These are phyloP conservation scores for Viridothelium virens DNA, from an alignment of 495 filamentous ascomycete genomes.

Conservation along the genomic window DNA sequence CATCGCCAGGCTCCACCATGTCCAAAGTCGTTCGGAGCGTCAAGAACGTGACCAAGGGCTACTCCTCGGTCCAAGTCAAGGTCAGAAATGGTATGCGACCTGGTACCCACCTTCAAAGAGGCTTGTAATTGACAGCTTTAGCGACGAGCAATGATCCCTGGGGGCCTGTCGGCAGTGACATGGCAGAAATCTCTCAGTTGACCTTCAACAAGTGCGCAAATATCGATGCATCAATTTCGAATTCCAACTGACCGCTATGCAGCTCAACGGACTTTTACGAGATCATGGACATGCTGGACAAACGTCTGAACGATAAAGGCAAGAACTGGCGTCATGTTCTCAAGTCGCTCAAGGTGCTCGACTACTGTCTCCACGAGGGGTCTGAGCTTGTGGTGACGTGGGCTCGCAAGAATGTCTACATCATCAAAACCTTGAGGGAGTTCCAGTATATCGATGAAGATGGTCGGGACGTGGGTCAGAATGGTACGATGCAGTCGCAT, in stretches of 20 bases:
- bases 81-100: slow-evolving; percentile 86
- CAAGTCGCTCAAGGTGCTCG: slow-evolving; percentile 94
- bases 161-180: slow-evolving; percentile 96
- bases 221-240: not conserved
- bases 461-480: slow-evolving; percentile 86
- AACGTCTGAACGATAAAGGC: slow-evolving; percentile 97
- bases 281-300: slow-evolving; percentile 99
- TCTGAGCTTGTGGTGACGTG: slow-evolving; percentile 95
- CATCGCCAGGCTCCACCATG: slow-evolving; percentile 48
- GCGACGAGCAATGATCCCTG: slow-evolving; percentile 99
- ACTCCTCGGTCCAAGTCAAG: slow-evolving; percentile 94
- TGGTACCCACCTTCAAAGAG: slow-evolving; percentile 13
- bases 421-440: slow-evolving; percentile 96
- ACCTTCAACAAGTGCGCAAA: slow-evolving; percentile 83
- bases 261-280: slow-evolving; percentile 98
- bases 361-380: slow-evolving; percentile 97
- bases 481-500: slow-evolving; percentile 49
- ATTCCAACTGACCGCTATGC: slow-evolving; percentile 16
- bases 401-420: slow-evolving; percentile 95
- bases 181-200: slow-evolving; percentile 96
- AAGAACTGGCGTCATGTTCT: slow-evolving; percentile 99
- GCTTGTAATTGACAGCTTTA: slow-evolving; percentile 31
- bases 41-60: slow-evolving; percentile 99
- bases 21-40: slow-evolving; percentile 96
- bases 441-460: slow-evolving; percentile 96